phyloP scores from a whole-genome alignment of 2,329 filamentous ascomycete genomes.

The Penicillium sclerotigenum region DNA sequence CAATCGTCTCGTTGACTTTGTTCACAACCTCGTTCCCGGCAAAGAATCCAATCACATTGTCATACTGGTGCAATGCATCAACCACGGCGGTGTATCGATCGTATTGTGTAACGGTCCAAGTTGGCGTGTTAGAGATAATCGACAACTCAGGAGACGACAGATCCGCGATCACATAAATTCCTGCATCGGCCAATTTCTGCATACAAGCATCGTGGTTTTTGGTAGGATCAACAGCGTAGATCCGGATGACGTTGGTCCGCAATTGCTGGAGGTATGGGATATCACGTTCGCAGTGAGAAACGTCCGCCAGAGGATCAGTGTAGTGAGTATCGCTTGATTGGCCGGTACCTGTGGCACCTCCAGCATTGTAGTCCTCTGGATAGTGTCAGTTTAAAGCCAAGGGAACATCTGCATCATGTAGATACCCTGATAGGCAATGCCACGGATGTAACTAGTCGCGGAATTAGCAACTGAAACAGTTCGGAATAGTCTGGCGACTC shows the following conservation, averaged over 20 bases:
- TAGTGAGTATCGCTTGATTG: slow-evolving; percentile 55
- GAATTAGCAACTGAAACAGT: not conserved
- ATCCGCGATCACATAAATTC: slow-evolving; percentile 93
- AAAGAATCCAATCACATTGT: slow-evolving; percentile 92
- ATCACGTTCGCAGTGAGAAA: slow-evolving; percentile 70
- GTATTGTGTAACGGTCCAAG: slow-evolving; percentile 76
- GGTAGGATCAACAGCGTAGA: slow-evolving; percentile 82
- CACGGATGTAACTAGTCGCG: slow-evolving; percentile 3
- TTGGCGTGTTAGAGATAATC: slow-evolving; percentile 75
- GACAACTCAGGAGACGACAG: slow-evolving; percentile 74
- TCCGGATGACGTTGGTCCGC: slow-evolving; percentile 84
- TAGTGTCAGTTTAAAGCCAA: not conserved
- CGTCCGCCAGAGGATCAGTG: slow-evolving; percentile 76
- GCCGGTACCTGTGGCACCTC: not conserved
- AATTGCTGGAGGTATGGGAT: slow-evolving; percentile 74
- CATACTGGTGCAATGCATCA: slow-evolving; percentile 73
- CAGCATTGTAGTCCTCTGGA: slow-evolving; percentile 5
- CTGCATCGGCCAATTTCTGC: slow-evolving; percentile 71
- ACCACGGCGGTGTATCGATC: slow-evolving; percentile 76
- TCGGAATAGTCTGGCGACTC: not conserved
- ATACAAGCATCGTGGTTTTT: slow-evolving; percentile 78
- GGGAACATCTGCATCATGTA: not conserved
- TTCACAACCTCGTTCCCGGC: slow-evolving; percentile 96
- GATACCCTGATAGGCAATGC: slow-evolving; percentile 7
- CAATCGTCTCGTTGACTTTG: slow-evolving; percentile 73